Evolutionary conservation across 2,329 filamentous ascomycete species (phyloP).

Genomic region (Fusarium sp.): DNA sequence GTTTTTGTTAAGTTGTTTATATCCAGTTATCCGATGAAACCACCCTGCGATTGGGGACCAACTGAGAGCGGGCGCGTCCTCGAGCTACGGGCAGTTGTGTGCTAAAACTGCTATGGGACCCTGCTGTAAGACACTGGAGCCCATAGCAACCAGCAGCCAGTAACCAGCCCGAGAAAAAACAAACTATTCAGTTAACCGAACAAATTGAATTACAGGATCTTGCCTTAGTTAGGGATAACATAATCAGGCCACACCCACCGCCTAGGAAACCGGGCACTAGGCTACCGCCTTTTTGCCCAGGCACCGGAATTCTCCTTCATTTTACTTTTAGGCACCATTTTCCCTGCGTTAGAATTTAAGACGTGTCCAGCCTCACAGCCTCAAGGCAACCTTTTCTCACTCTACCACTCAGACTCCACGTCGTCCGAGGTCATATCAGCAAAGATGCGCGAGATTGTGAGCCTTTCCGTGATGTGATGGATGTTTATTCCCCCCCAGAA

Average conservation of each 20-base stretch:
- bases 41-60: too few species aligned
- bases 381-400: conserved; percentile 11
- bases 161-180: too few species aligned
- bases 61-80: too few species aligned
- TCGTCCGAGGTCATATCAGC: conserved; percentile 43
- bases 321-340: conserved; percentile 39
- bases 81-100: too few species aligned
- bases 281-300: conserved; percentile 37
- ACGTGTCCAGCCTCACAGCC: conserved; percentile 6
- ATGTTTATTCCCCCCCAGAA: too few species aligned
- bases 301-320: conserved; percentile 39
- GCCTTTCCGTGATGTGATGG: too few species aligned
- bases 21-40: too few species aligned
- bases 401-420: conserved; percentile 1
- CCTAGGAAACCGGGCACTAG: conserved; percentile 16
- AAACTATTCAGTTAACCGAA: conserved; percentile 32
- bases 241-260: conserved; percentile 29
- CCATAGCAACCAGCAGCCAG: conserved; percentile 13
- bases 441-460: conserved; percentile 72
- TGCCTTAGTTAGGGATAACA: conserved; percentile 10
- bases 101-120: neutral
- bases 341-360: conserved; percentile 11
- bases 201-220: conserved; percentile 1
- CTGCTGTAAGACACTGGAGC: conserved; percentile 23
- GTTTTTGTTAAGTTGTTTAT: neutral